Conservation (phyloP, 139 green algal genomes). For the Microglena sp. region DNA sequence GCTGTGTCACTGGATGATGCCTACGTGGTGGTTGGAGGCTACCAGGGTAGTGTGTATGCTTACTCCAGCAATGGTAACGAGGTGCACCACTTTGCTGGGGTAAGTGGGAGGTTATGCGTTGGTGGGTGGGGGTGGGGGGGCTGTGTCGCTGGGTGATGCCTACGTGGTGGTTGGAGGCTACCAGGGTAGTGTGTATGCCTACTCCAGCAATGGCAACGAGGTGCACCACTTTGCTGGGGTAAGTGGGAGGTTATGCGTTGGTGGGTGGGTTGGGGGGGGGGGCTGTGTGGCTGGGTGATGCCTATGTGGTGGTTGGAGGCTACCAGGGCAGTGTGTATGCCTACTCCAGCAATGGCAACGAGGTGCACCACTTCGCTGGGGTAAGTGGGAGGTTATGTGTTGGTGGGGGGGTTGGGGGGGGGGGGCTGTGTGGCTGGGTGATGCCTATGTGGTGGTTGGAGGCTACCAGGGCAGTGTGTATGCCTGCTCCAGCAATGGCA, state of each 20-base stretch:
- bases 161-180: constrained; percentile 29
- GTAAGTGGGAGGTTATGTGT: too few relatives aligned
- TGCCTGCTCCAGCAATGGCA: not conserved
- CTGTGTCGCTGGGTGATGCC: constrained; percentile 21
- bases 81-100: too few relatives aligned
- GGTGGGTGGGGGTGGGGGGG: too few relatives aligned
- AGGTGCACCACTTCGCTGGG: not conserved
- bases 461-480: constrained; percentile 1
- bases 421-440: constrained; percentile 20
- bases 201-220: not conserved
- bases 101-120: too few relatives aligned
- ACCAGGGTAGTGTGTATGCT: not conserved
- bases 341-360: not conserved
- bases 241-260: too few relatives aligned
- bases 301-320: constrained; percentile 23
- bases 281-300: constrained; percentile 21
- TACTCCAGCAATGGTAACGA: not conserved
- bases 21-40: constrained; percentile 28
- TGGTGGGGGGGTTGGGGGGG: too few relatives aligned
- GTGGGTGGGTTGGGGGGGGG: too few relatives aligned
- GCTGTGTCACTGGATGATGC: constrained; percentile 22
- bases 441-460: constrained; percentile 26
- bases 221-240: too few relatives aligned
- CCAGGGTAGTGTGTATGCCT: not conserved
- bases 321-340: not conserved